A percentile compares a stretch with the other conserved stretches of the same genome.
phyloP scores from a whole-genome alignment of 169 alveolate species.

The Cryptosporidium parvum region DNA sequence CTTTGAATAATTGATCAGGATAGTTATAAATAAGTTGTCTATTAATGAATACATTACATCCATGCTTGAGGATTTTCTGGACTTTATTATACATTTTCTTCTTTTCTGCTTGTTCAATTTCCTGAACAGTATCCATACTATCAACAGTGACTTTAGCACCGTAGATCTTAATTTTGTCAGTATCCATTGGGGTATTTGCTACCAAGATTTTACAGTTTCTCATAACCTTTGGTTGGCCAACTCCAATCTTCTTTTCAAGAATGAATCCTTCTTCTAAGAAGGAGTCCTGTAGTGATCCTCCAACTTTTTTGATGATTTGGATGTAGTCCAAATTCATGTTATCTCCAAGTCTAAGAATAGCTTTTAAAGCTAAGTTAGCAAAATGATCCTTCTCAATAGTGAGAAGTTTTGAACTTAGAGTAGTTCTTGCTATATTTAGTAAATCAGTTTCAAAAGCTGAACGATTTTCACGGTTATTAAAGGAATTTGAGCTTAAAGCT shows the following conservation, averaged over 20 bases:
- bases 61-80: constrained; percentile 94
- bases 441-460: constrained; percentile 91
- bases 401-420: constrained; percentile 96
- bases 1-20: constrained; percentile 97
- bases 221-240: constrained; percentile 93
- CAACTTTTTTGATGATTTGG: constrained; percentile 96
- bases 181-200: constrained; percentile 99
- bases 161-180: constrained; percentile 98
- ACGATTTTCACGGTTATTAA: constrained; percentile 86
- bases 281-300: constrained; percentile 97
- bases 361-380: constrained; percentile 97
- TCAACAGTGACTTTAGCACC: constrained; percentile 99
- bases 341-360: constrained; percentile 95
- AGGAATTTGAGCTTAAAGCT: constrained; percentile 87
- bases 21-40: constrained; percentile 98
- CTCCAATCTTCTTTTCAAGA: constrained; percentile 96
- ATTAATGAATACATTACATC: constrained; percentile 98
- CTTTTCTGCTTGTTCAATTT: constrained; percentile 97
- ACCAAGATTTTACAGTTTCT: constrained; percentile 92
- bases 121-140: constrained; percentile 97
- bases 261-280: constrained; percentile 99
- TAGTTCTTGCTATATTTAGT: constrained; percentile 96
- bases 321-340: constrained; percentile 89
- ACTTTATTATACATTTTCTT: constrained; percentile 97
- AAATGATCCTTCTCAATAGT: constrained; percentile 95